Percentiles rank a stretch among this genome's conserved stretches.
These are phyloP conservation scores for Tephrocybe sp. DNA, from an alignment of 768 basidiomycete species.

Conservation along the genomic window DNA sequence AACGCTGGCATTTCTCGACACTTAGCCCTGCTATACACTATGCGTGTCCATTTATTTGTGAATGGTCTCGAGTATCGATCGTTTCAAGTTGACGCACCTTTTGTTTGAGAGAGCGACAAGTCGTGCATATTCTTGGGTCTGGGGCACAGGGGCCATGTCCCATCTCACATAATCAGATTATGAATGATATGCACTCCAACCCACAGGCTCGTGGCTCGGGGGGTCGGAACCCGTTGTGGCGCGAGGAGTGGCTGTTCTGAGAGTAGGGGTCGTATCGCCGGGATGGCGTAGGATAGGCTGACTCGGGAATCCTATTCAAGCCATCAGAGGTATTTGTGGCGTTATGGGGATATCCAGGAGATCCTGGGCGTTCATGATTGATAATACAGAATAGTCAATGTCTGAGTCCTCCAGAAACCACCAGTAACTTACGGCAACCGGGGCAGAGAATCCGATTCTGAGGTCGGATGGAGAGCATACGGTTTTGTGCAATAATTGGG, in stretches of 20 bases:
- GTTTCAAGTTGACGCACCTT: no score
- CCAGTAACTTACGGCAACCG: slow-evolving; percentile 43
- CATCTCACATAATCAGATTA: slow-evolving; percentile 67
- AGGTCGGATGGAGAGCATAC: slow-evolving; percentile 40
- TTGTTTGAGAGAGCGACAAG: no score
- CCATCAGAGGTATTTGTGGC: slow-evolving; percentile 36
- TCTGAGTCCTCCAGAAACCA: slow-evolving; percentile 3
- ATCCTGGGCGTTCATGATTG: slow-evolving; percentile 30
- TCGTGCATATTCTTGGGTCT: no score
- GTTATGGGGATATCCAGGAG: slow-evolving; percentile 45
- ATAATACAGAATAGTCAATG: slow-evolving; percentile 10
- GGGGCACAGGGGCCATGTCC: no score
- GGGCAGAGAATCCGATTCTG: slow-evolving; percentile 41
- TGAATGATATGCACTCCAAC: slow-evolving; percentile 46
- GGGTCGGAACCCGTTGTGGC: slow-evolving; percentile 47
- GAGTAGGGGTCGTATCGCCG: slow-evolving; percentile 58
- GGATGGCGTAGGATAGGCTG: slow-evolving; percentile 45
- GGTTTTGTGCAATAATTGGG: slow-evolving; percentile 35
- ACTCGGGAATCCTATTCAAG: slow-evolving; percentile 60
- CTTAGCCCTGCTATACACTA: no score
- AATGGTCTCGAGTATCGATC: no score
- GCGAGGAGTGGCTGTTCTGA: slow-evolving; percentile 34
- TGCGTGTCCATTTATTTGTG: no score
- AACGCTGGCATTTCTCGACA: no score
- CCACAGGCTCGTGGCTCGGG: slow-evolving; percentile 46